These are phyloP conservation scores for Fraxinus anomala DNA, from an alignment of 257 asterid species.

Conservation along the genomic window DNA sequence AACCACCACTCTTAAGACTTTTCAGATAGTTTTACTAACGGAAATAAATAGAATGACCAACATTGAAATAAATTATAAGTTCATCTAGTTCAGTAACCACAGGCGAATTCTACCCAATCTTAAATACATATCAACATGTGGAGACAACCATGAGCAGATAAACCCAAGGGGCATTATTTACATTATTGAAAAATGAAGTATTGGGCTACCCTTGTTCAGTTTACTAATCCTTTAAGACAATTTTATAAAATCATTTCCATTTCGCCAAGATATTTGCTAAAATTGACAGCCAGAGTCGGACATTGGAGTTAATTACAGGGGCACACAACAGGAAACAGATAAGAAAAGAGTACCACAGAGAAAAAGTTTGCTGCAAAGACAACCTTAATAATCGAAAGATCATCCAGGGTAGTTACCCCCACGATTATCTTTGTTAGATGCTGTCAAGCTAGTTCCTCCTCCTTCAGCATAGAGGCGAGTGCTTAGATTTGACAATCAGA, in stretches of 20 bases:
- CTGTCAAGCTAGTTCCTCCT: conserved; percentile 44
- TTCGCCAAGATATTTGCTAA: conserved; percentile 19
- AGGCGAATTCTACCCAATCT: not conserved
- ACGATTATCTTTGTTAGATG: conserved; percentile 38
- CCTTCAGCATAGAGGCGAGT: conserved; percentile 36
- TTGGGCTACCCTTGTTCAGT: not conserved
- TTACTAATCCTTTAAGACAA: conserved; percentile 3
- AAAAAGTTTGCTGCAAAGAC: conserved; percentile 24
- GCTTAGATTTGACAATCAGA: conserved; percentile 54
- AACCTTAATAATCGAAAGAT: conserved; percentile 45
- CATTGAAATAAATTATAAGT: not conserved
- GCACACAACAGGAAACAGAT: conserved; percentile 25
- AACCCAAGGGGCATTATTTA: no score
- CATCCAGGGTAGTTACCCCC: conserved; percentile 28
- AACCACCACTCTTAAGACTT: no score
- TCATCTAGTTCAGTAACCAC: not conserved
- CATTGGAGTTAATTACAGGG: not conserved
- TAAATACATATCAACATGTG: not conserved
- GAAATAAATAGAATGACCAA: not conserved
- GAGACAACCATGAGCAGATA: not conserved
- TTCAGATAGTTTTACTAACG: no score
- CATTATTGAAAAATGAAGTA: not conserved
- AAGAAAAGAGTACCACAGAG: not conserved
- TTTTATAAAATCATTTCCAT: conserved; percentile 19
- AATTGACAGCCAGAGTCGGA: conserved; percentile 15